Base-by-base conservation (phyloP, 2,329 filamentous ascomycete genomes). In the Colletotrichum tropicale region DNA sequence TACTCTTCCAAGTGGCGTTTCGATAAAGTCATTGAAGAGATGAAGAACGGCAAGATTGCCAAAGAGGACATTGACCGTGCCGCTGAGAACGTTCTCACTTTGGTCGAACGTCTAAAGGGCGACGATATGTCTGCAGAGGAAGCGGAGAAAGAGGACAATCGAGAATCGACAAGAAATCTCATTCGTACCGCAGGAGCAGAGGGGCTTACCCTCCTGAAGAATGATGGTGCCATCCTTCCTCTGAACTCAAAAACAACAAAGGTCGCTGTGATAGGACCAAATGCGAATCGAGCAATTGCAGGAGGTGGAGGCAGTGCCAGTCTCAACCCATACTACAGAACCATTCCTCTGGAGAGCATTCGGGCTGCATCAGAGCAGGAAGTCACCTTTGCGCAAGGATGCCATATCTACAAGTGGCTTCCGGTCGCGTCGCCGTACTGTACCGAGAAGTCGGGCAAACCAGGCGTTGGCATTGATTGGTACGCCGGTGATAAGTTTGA, bases 271-370 rank as follows among this genome's bases (percentile, higher is more conserved):
- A 93, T 94, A 67, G 92, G 92, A 0, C 92, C 92, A 2, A 94
- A 94, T 76, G 92, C 91, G 24, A 93, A 93, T 81, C 86, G 91
- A 70, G 90, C 92, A 1, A 93, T 94, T 77, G 92, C 91, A n/a
- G 91, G 90, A 18, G 92, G 93, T 66, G 92, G 92, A 55, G 92
- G 93, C 66, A 94, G 92, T 79, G 92, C 93, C 21, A 93, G 91
- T 77, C 84, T 94, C 64, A 93, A 93, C 80, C 91, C 93, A 0
- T 94, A 94, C 82, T 94, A 94, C 82, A 92, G 87, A 78, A 92
- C 91, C 3, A 87, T 92, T 12, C 93, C 93, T 0, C 87, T 92
- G 5, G 91, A 93, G 60, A 93, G 92, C 78, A 93, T 94, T 75
- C 88, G 85, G 52, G 85, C 86, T 32, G 85, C 87, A 1, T 87